Evolutionary conservation across 2,329 filamentous ascomycete genomes (phyloP), one percentile per base, ranked within the genome.

Genomic region (Acrocalymma vagum): DNA sequence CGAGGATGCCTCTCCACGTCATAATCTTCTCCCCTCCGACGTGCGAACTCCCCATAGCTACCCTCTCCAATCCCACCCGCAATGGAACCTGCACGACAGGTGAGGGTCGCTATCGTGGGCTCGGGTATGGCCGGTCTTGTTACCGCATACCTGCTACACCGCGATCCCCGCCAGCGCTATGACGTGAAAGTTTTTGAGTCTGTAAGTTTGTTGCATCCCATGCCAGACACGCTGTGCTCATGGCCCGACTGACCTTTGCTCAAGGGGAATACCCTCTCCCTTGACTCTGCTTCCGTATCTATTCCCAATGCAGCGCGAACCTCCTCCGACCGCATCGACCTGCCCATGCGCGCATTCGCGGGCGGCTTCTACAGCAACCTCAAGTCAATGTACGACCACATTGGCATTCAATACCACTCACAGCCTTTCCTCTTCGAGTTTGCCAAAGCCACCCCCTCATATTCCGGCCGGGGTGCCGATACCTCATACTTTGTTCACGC

Each of bases 321-420:
- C 45, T 45, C 53, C 5, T 44, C 53, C 21, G 58, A 65, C 34
- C 71, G 73, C 45, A 62, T 77, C 25, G 76, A 79, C 59, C 57
- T 79, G 26, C 77, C 77, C 22, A 80, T 80, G 77, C 74, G 77
- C 35, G 74, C 72, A 6, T 78, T 80, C 46, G 73, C 73, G 10
- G 73, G 68, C 8, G 74, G 75, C 14, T 85, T 80, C 60, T 84
- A 85, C 54, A 58, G 64, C 30, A 80, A 83, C 45, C 63, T 85
- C 32, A 74, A 72, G 47, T 69, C 71, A 17, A 79, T 85, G 76
- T 84, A 84, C 59, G 69, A 78, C 17, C 70, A 81, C 48, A 63
- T 85, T 3, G 73, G 69, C 2, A 69, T 85, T 9, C 63, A 65
- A 5, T 79, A 81, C 43, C 72, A 75, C 26, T 66, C 72, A 9